Percentiles rank a stretch among this genome's conserved stretches.
phyloP scores from a whole-genome alignment of 2,329 filamentous ascomycete genomes.

The Dothistroma pini region DNA sequence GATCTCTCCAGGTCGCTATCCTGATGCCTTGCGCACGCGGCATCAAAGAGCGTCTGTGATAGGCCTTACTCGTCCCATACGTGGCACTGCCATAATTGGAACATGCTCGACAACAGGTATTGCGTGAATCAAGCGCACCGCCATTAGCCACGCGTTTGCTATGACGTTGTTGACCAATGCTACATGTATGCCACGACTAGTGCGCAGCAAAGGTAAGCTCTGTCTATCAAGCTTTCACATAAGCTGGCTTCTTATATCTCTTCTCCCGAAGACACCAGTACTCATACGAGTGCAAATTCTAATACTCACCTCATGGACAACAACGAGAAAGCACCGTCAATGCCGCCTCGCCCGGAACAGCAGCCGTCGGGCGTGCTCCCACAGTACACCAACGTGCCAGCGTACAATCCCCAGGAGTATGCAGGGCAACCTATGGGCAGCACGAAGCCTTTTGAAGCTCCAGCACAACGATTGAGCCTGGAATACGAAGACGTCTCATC shows the following conservation, averaged over 20 bases:
- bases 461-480: constrained; percentile 12
- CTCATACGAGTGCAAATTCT: not conserved
- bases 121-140: not conserved
- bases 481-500: constrained; percentile 20
- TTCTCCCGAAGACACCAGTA: not conserved
- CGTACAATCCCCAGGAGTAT: constrained; percentile 18
- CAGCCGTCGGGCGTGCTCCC: not conserved
- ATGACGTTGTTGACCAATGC: not conserved
- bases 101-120: not conserved
- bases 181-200: not conserved
- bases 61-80: not conserved
- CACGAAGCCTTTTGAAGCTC: constrained; percentile 4
- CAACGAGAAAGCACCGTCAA: constrained; percentile 7
- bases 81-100: not conserved
- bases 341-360: constrained; percentile 13
- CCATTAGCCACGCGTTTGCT: not conserved
- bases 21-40: not conserved
- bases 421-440: constrained; percentile 8
- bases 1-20: not conserved
- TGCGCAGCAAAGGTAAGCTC: not conserved
- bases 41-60: not conserved
- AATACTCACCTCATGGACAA: not conserved
- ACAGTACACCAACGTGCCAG: constrained; percentile 6
- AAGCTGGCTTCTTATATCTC: not conserved
- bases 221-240: not conserved